A percentile compares a stretch with the other conserved stretches of the same genome.
Conservation (phyloP, 768 basidiomycete genomes). For the Tylopilus balloui region DNA sequence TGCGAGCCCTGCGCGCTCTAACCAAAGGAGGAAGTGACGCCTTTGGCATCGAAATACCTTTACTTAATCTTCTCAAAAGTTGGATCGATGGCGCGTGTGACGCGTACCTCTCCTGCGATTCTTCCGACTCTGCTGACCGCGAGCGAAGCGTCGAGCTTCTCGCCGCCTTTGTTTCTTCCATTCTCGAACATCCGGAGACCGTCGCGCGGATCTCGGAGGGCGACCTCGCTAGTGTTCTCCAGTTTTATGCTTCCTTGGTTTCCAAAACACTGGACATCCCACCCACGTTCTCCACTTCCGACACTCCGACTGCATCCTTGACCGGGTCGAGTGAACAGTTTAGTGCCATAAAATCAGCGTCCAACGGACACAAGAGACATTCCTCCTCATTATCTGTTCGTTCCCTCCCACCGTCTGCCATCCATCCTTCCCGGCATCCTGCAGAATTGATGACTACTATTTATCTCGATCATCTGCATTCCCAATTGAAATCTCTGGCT, state of each 20-base stretch:
- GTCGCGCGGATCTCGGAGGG: slow-evolving; percentile 58
- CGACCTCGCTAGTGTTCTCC: slow-evolving; percentile 50
- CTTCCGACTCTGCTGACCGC: slow-evolving; percentile 48
- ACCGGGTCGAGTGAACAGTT: slow-evolving; percentile 30
- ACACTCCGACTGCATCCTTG: slow-evolving; percentile 26
- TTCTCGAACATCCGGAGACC: slow-evolving; percentile 49
- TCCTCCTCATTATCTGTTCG: slow-evolving; percentile 56
- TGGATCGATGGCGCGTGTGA: slow-evolving; percentile 71
- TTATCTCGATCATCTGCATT: slow-evolving; percentile 60
- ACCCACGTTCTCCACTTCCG: slow-evolving; percentile 12
- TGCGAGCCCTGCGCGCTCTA: slow-evolving; percentile 63
- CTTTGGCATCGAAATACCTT: slow-evolving; percentile 56
- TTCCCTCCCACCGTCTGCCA: slow-evolving; percentile 35
- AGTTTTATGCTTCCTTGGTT: slow-evolving; percentile 58
- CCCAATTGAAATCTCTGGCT: slow-evolving; percentile 56
- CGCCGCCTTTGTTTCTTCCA: slow-evolving; percentile 50
- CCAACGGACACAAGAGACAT: slow-evolving; percentile 51
- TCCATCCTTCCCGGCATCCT: slow-evolving; percentile 40
- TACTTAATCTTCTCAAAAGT: slow-evolving; percentile 51
- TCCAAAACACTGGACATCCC: slow-evolving; percentile 46
- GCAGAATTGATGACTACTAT: slow-evolving; percentile 60
- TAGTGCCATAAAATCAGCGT: slow-evolving; percentile 14
- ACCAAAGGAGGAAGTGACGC: slow-evolving; percentile 58
- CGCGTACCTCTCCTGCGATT: slow-evolving; percentile 35
- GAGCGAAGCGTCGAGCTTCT: slow-evolving; percentile 62